Base-by-base conservation (phyloP, 2,329 filamentous ascomycete genomes). In the Stemphylium vesicarium region DNA sequence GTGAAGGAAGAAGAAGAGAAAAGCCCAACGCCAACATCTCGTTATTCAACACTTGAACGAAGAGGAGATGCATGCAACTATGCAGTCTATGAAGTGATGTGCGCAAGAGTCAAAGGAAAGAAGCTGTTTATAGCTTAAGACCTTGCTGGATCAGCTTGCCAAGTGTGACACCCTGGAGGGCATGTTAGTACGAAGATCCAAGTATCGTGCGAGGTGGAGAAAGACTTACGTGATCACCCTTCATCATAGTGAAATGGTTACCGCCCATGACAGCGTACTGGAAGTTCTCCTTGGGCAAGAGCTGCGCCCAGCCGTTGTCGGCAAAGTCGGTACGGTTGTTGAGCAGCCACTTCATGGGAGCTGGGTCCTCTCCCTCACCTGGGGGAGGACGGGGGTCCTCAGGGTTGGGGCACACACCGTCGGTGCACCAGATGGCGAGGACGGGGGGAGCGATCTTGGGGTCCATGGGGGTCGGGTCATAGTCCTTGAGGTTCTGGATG, bases 231-330 rank as follows among this genome's bases (percentile, higher is more conserved):
- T 77, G 70, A 46, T 77, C 75, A 57, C 85, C 86, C 72, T 88
- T 85, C 87, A 91, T 90, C 88, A 91, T 91, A 16, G 82, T 85
- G 76, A 91, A 91, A 76, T 91, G 88, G 67, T 91, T 89, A 2
- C 87, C 88, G 13, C 84, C 84, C 85, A 90, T 88, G 66, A 88
- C 85, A 50, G 81, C 82, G 60, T 83, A 87, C 43, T 80, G 79
- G 77, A 90, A 87, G 74, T 86, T 88, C 49, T 82, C 76, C 44
- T 78, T 69, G 47, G 86, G 84, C 35, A 90, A 76, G 37, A 86
- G 86, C 72, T 88, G 84, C 24, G 86, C 86, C 87, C 87, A 90
- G 16, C 86, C 81, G 70, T 90, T 90, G 53, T 86, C 82, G 2
- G 83, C 82, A 71, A 92, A 92, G 73, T 90, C 87, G 4, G 83